phyloP scores from a whole-genome alignment of 2,329 filamentous ascomycete genomes.

The Penicillium sp. region DNA sequence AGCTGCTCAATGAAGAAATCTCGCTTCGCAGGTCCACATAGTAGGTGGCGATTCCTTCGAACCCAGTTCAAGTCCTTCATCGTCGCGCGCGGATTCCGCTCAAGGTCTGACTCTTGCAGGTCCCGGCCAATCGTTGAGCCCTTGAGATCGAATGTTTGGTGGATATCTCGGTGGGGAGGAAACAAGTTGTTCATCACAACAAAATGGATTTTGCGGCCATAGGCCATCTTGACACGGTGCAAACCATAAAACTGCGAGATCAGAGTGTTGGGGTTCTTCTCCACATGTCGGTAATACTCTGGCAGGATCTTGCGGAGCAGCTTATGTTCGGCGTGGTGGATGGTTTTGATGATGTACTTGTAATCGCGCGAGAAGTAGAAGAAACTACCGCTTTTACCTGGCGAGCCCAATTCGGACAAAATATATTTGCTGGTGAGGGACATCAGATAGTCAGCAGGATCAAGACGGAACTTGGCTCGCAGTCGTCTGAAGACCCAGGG shows the following conservation, averaged over 20 bases:
- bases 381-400: constrained; percentile 97
- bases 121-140: constrained; percentile 93
- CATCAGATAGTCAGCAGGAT: constrained; percentile 97
- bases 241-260: constrained; percentile 97
- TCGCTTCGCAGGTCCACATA: constrained; percentile 88
- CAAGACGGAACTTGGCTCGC: constrained; percentile 81
- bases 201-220: constrained; percentile 97
- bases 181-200: constrained; percentile 99
- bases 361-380: constrained; percentile 99
- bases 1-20: constrained; percentile 86
- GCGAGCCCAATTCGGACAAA: constrained; percentile 91
- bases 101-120: constrained; percentile 83
- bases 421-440: constrained; percentile 99
- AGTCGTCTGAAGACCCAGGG: constrained; percentile 98
- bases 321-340: constrained; percentile 81
- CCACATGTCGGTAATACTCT: constrained; percentile 92
- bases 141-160: constrained; percentile 95
- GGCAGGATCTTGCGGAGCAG: constrained; percentile 56
- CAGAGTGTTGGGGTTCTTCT: constrained; percentile 91
- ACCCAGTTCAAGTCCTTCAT: constrained; percentile 98
- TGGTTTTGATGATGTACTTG: constrained; percentile 99
- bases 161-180: constrained; percentile 94
- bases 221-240: constrained; percentile 96
- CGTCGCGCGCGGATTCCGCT: constrained; percentile 86
- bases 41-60: constrained; percentile 77